Evolutionary conservation across 352 stramenopile genomes (phyloP).

Genomic region (Nothophytophthora sp.): DNA sequence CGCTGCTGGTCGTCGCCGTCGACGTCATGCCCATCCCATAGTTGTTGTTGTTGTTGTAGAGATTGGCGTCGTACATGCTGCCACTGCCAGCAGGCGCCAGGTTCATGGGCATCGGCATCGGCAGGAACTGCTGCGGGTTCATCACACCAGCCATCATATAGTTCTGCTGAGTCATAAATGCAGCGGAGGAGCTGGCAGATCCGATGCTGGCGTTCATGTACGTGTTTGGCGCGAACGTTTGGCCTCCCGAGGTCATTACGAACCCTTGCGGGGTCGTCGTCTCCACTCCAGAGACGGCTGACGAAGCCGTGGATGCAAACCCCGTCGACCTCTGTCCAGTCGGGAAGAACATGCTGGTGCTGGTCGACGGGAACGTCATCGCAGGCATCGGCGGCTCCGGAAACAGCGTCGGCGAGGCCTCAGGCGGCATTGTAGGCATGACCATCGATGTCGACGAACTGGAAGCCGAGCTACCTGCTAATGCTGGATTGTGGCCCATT

Average conservation of each 20-base stretch:
- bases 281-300: constrained; percentile 22
- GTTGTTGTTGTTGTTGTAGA: constrained; percentile 28
- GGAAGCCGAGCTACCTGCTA: neutral
- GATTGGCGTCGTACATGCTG: constrained; percentile 45
- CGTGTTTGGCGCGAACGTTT: constrained; percentile 38
- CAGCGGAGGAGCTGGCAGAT: constrained; percentile 17
- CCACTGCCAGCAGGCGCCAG: constrained; percentile 22
- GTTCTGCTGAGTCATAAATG: constrained; percentile 47
- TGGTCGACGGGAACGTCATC: constrained; percentile 20
- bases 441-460: constrained; percentile 8
- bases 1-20: constrained; percentile 6
- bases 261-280: constrained; percentile 35
- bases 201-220: constrained; percentile 38
- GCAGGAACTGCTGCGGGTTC: constrained; percentile 69
- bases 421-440: constrained; percentile 25
- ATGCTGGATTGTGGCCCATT: constrained; percentile 13
- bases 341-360: constrained; percentile 37
- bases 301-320: constrained; percentile 28
- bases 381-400: constrained; percentile 46
- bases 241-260: constrained; percentile 28
- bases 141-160: constrained; percentile 60
- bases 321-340: constrained; percentile 24
- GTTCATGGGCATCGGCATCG: constrained; percentile 59
- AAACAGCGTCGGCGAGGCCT: constrained; percentile 35
- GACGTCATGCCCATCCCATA: constrained; percentile 41